Evolutionary conservation across 768 basidiomycete genomes (phyloP), one percentile per base, ranked within the genome.

Genomic region (Hemileccinum rubropunctum): DNA sequence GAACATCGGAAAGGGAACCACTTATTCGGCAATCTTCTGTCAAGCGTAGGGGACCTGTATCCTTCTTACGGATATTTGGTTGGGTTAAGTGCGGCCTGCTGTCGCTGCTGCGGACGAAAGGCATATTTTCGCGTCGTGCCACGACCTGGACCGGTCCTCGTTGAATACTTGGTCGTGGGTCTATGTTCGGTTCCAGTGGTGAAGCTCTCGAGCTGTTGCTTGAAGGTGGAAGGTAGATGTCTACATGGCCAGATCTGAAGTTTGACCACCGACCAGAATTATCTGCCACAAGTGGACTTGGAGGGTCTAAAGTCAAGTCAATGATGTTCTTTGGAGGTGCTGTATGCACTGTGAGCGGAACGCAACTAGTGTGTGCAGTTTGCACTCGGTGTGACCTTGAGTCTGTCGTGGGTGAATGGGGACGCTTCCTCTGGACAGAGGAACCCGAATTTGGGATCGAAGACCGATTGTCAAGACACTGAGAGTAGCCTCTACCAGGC

Each of bases 161-260:
- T 30, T 17, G 13, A 14, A 36, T 30, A 14, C 21, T 40, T 35
- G 44, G n/a, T n/a, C 17, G 51, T 14, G 37, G 30, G 21, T 42
- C 35, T 17, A 28, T 21, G 18, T 18, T 28, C 13, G 32, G 15
- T 28, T 39, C 48, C 3, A 27, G 33, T 15, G 47, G 38, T 20
- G 37, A 46, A 17, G 17, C 9, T 18, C n/a, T 32, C 11, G 37
- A 44, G 26, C 17, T 17, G 15, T 30, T 43, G 39, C 15, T 20
- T 27, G 20, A 42, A 30, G 36, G 40, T n/a, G 49, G 42, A 13
- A 59, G 27, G n/a, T 2, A 43, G 30, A 70, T 34, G 18, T 47
- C 48, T 35, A 65, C 26, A 27, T 27, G 17, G 15, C 67, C 67
- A 7, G 67, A 69, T 20, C 58, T 63, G 48, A 68, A 69, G 18